Conservation (phyloP, 805 yeast genomes). For the Hanseniaspora osmophila region DNA sequence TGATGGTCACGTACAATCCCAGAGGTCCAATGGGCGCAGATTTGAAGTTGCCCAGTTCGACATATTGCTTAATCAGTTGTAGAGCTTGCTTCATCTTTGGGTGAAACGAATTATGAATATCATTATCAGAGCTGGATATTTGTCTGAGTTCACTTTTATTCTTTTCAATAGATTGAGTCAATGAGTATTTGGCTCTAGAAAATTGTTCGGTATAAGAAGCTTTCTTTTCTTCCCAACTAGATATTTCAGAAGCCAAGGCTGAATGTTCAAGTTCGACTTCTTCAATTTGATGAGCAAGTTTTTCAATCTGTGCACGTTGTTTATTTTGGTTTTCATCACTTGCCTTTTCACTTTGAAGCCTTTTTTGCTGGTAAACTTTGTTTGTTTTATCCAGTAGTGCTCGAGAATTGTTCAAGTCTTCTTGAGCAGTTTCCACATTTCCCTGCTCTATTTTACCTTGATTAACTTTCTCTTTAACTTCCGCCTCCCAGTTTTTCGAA, state of each 20-base stretch:
- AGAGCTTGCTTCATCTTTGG: slow-evolving; percentile 28
- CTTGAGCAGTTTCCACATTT: not conserved
- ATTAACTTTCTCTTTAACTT: not conserved
- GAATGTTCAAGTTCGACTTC: slow-evolving; percentile 12
- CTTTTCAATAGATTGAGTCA: slow-evolving; percentile 7
- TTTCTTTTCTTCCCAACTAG: slow-evolving; percentile 15
- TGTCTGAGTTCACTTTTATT: slow-evolving; percentile 13
- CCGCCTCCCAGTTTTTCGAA: not conserved
- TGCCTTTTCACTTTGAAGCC: slow-evolving; percentile 6
- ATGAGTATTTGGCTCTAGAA: slow-evolving; percentile 4
- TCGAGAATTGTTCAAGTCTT: slow-evolving; percentile 3
- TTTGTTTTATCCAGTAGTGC: slow-evolving; percentile 11
- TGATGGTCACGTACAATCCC: slow-evolving; percentile 47
- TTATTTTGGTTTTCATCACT: slow-evolving; percentile 11
- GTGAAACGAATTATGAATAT: slow-evolving; percentile 37
- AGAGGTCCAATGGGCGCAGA: slow-evolving; percentile 66
- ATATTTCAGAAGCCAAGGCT: slow-evolving; percentile 12
- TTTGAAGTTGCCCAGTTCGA: slow-evolving; percentile 26
- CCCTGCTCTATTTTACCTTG: not conserved
- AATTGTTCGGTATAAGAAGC: slow-evolving; percentile 6
- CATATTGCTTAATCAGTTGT: slow-evolving; percentile 23
- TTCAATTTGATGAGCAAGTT: slow-evolving; percentile 11
- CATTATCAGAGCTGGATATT: slow-evolving; percentile 18
- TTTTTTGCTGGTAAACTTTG: slow-evolving; percentile 10
- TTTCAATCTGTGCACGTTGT: slow-evolving; percentile 13